Conservation (phyloP, 106 monocot genomes). For the Chionographis japonica region DNA sequence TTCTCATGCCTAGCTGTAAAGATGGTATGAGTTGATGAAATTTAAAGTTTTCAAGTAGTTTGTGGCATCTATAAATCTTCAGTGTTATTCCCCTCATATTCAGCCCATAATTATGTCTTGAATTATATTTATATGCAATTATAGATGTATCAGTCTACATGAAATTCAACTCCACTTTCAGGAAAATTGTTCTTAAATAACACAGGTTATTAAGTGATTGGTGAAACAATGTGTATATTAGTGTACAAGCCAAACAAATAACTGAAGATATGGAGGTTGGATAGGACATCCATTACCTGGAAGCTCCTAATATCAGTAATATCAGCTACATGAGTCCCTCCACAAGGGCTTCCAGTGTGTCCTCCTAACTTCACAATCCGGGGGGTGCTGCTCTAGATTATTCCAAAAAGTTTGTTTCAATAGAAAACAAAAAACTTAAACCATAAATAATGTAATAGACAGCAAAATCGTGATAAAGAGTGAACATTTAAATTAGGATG, state of each 20-base stretch:
- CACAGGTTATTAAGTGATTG: neutral
- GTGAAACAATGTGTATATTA: too few relatives aligned
- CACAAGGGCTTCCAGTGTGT: constrained; percentile 73
- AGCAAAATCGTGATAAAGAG: neutral
- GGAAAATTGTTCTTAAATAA: neutral
- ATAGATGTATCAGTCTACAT: too few relatives aligned
- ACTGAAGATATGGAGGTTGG: neutral
- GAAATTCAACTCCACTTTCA: too few relatives aligned
- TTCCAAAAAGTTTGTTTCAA: constrained; percentile 9
- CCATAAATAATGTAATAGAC: neutral
- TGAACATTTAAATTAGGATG: neutral
- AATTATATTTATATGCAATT: too few relatives aligned
- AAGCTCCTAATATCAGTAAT: constrained; percentile 52
- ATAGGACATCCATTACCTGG: constrained; percentile 34
- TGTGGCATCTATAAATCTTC: too few relatives aligned
- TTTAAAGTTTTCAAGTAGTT: too few relatives aligned
- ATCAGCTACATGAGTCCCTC: constrained; percentile 87
- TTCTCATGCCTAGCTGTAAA: too few relatives aligned
- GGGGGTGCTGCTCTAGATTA: constrained; percentile 57
- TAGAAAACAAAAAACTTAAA: neutral
- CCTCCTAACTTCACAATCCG: constrained; percentile 70
- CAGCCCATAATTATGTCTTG: too few relatives aligned
- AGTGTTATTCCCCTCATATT: too few relatives aligned
- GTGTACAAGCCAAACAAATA: neutral
- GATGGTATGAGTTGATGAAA: too few relatives aligned